Evolutionary conservation across 2,329 filamentous ascomycete species (phyloP).

Genomic region (Botrytis aclada): DNA sequence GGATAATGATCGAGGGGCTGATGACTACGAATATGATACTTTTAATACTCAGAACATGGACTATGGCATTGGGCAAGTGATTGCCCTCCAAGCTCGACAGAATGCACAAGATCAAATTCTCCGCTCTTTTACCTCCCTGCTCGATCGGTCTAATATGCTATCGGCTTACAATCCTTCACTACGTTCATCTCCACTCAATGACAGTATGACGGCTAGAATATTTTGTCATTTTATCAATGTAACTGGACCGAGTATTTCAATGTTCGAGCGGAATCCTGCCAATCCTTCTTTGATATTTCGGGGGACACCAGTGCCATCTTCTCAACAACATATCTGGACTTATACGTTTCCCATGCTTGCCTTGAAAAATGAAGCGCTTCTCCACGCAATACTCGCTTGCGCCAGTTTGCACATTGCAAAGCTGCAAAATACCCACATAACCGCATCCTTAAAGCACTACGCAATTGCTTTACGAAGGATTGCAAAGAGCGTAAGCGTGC

Average conservation of each 20-base stretch:
- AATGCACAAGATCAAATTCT: constrained; percentile 38
- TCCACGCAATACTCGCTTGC: constrained; percentile 87
- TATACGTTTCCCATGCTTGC: constrained; percentile 81
- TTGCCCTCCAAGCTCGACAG: constrained; percentile 34
- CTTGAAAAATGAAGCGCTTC: constrained; percentile 76
- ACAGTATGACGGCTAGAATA: constrained; percentile 74
- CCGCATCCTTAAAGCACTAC: constrained; percentile 87
- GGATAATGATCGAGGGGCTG: constrained; percentile 38
- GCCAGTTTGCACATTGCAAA: constrained; percentile 85
- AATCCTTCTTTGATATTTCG: constrained; percentile 67
- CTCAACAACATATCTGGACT: constrained; percentile 64
- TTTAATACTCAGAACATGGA: constrained; percentile 23
- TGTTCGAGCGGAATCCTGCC: constrained; percentile 79
- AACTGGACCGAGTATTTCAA: constrained; percentile 79
- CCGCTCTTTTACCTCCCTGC: constrained; percentile 47
- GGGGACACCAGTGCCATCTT: constrained; percentile 57
- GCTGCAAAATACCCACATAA: constrained; percentile 69
- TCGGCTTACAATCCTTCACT: constrained; percentile 65
- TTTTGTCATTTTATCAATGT: constrained; percentile 92
- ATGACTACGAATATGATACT: constrained; percentile 41
- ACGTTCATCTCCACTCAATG: constrained; percentile 69
- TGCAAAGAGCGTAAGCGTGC: constrained; percentile 69
- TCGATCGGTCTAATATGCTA: constrained; percentile 47
- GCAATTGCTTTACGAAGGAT: constrained; percentile 78
- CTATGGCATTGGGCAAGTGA: constrained; percentile 19